Base-by-base conservation (phyloP, 106 monocot species). In the Vanilla planifolia region DNA sequence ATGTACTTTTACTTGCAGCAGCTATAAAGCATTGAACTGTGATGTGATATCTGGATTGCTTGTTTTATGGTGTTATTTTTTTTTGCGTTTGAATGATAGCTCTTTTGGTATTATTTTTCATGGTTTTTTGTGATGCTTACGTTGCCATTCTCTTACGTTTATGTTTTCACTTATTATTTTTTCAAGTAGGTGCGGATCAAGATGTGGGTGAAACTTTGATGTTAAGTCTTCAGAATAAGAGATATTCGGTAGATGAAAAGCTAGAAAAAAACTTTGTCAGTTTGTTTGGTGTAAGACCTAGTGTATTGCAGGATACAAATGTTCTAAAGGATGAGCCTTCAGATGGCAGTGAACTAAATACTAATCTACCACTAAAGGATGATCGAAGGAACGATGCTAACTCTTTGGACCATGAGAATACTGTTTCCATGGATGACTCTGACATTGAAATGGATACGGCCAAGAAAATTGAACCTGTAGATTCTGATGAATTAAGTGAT, bases 201-300 rank as follows among this genome's bases (percentile, higher is more conserved):
- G 98, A 98, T 78, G 77, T 88, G 48, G 98, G 98, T 30, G 77
- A 68, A 50, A 43, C 23, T 17, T 73, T 91, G 62, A 85, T 98
- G 34, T 92, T 80, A 75, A 80, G 64, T 29, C 92, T 98, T 25
- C 91, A 98, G 51, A 88, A 71, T 67, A 88, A 85, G 0, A 85
- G 75, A 70, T 91, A 79, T 33, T 92, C 98, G 1, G 39, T 88
- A 64, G 85, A 98, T 85, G 92, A 98, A 72, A 92, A 82, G 55
- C 51, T 98, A 68, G 85, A 98, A 5, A 78, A 77, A 51, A 92
- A 88, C 76, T 98, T 78, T 64, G 88, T 92, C 33, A 73, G 76
- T 52, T 47, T 79, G 35, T 98, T 92, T 70, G 55, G 79, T 51
- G 73, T 67, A 58, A 85, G 66, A 23, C 75, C 74, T 6, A 61